phyloP scores from a whole-genome alignment of 2,329 filamentous ascomycete genomes.

The Zelopaecilomyces penicillatus region DNA sequence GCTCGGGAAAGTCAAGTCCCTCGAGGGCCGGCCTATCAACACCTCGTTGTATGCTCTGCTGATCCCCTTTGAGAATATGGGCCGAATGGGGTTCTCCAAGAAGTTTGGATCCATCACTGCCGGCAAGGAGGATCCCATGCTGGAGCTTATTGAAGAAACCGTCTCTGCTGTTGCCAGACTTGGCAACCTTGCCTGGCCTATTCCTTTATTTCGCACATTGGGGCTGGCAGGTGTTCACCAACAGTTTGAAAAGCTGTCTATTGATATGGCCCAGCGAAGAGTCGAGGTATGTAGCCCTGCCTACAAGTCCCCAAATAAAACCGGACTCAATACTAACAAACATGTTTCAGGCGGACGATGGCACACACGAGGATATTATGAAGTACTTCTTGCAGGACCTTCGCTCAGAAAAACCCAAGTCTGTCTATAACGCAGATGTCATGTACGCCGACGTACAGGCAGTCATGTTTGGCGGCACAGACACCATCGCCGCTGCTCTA shows the following conservation, averaged over 20 bases:
- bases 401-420: slow-evolving; percentile 14
- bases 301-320: no score
- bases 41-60: slow-evolving; percentile 17
- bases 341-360: slow-evolving; percentile 6
- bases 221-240: slow-evolving; percentile 5
- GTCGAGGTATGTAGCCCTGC: slow-evolving; percentile 6
- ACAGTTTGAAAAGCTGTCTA: slow-evolving; percentile 38
- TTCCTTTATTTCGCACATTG: slow-evolving; percentile 8
- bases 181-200: slow-evolving; percentile 17
- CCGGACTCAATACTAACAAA: not conserved
- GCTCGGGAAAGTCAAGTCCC: slow-evolving; percentile 12
- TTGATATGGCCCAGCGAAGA: slow-evolving; percentile 20
- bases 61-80: slow-evolving; percentile 22
- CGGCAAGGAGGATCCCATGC: slow-evolving; percentile 15
- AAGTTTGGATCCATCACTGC: slow-evolving; percentile 16
- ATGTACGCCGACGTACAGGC: slow-evolving; percentile 14
- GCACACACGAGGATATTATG: slow-evolving; percentile 15
- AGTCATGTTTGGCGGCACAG: slow-evolving; percentile 14
- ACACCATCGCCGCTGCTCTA: not conserved
- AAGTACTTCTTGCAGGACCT: slow-evolving; percentile 17
- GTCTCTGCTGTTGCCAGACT: slow-evolving; percentile 12
- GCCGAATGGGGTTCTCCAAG: slow-evolving; percentile 17
- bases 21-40: slow-evolving; percentile 13
- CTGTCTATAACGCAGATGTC: slow-evolving; percentile 13
- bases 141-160: slow-evolving; percentile 13